phyloP scores from a whole-genome alignment of 108 stramenopile genomes.

The Stephanodiscus minutulus region DNA sequence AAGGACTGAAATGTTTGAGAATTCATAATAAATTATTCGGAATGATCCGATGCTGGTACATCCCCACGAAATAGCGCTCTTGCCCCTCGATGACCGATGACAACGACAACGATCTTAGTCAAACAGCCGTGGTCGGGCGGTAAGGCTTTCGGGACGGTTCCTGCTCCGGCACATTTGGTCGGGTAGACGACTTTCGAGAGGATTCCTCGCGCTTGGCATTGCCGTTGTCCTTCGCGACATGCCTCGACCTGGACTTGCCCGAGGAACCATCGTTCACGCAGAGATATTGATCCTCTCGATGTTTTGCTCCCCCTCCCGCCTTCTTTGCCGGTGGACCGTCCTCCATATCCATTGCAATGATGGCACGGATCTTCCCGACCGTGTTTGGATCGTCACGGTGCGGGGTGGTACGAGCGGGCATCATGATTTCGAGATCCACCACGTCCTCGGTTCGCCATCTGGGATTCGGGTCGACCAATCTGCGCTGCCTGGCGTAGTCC shows the following conservation, averaged over 20 bases:
- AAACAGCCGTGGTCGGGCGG: constrained; percentile 25
- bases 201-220: constrained; percentile 2
- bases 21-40: no score
- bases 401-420: constrained; percentile 35
- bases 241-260: constrained; percentile 13
- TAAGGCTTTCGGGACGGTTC: not conserved
- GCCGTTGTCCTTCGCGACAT: not conserved
- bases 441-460: constrained; percentile 74
- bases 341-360: constrained; percentile 45
- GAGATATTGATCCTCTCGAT: not conserved
- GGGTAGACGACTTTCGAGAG: constrained; percentile 13
- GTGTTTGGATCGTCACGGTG: constrained; percentile 62
- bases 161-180: no score
- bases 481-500: constrained; percentile 72
- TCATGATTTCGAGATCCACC: constrained; percentile 69
- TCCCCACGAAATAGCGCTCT: not conserved
- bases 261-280: not conserved
- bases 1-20: no score
- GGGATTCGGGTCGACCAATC: constrained; percentile 69
- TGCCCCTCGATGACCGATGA: no score
- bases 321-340: constrained; percentile 29
- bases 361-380: constrained; percentile 25
- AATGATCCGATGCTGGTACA: no score
- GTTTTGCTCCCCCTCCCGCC: constrained; percentile 1
- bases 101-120: not conserved